Percentiles rank a stretch among this genome's conserved stretches.
Evolutionary conservation across 495 filamentous ascomycete genomes (phyloP).

Genomic region (Venustampulla echinocandica): DNA sequence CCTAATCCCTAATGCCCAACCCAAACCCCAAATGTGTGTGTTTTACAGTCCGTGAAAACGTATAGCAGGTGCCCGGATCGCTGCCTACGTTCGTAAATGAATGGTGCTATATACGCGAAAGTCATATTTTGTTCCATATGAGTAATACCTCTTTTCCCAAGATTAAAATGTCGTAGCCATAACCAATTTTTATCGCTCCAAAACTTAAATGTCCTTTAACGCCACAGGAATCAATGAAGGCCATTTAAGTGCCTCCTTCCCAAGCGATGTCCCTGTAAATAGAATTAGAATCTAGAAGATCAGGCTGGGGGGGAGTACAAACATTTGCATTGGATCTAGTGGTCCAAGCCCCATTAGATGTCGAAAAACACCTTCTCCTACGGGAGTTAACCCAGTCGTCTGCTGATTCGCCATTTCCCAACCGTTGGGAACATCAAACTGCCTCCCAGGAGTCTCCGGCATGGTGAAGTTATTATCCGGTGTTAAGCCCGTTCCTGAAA

Average conservation of each 20-base stretch:
- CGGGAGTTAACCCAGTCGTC: slow-evolving; percentile 37
- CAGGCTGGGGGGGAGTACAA: neutral
- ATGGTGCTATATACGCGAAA: slow-evolving; percentile 3
- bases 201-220: too few relatives aligned
- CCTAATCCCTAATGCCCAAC: too few relatives aligned
- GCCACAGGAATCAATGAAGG: too few relatives aligned
- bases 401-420: slow-evolving; percentile 27
- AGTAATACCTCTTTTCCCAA: too few relatives aligned
- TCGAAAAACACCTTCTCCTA: slow-evolving; percentile 39
- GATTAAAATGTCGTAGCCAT: too few relatives aligned
- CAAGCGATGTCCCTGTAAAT: slow-evolving; percentile 20
- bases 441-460: slow-evolving; percentile 28
- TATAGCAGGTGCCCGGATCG: neutral
- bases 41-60: slow-evolving; percentile 1
- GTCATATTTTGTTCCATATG: too few relatives aligned
- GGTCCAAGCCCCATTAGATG: slow-evolving; percentile 32
- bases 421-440: slow-evolving; percentile 30
- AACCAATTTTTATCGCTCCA: too few relatives aligned
- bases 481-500: slow-evolving; percentile 15
- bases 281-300: neutral
- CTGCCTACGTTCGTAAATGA: neutral
- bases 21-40: too few relatives aligned
- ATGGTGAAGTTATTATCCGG: slow-evolving; percentile 24
- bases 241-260: slow-evolving; percentile 16
- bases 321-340: slow-evolving; percentile 23